A percentile compares a stretch with the other conserved stretches of the same genome.
phyloP scores from a whole-genome alignment of 2,329 filamentous ascomycete genomes.

The Pestalotiopsis fici region DNA sequence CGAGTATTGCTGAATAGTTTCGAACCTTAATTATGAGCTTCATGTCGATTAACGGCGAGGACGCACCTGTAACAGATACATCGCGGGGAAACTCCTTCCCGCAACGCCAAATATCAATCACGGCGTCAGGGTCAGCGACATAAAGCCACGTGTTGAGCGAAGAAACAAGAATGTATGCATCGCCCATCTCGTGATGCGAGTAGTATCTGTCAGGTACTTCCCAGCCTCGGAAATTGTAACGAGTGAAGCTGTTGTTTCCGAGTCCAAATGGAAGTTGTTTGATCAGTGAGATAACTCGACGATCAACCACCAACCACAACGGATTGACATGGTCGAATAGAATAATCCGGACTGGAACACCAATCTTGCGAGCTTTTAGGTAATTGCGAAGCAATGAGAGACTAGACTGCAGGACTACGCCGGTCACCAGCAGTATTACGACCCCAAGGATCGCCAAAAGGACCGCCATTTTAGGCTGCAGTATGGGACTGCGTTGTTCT shows the following conservation, averaged over 20 bases:
- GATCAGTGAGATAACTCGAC: not conserved
- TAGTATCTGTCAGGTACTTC: not conserved
- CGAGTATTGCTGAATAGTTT: conserved; percentile 8
- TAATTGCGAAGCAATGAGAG: not conserved
- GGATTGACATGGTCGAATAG: not conserved
- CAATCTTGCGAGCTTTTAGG: not conserved
- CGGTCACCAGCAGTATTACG: not conserved
- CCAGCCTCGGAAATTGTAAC: not conserved
- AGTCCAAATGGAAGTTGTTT: not conserved
- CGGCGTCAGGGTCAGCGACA: not conserved
- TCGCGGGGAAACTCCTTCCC: not conserved
- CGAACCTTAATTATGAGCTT: not conserved
- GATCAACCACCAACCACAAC: not conserved
- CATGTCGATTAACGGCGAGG: not conserved
- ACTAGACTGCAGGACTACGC: not conserved
- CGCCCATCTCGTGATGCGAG: not conserved
- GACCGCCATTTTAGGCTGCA: not conserved
- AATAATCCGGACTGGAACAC: not conserved
- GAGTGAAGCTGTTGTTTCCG: not conserved
- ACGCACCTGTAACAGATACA: conserved; percentile 20
- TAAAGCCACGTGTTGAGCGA: not conserved
- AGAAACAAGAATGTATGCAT: conserved; percentile 1
- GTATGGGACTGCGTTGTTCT: not conserved
- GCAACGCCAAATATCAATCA: not conserved
- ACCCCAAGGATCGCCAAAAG: not conserved